Conservation (phyloP, 2,329 filamentous ascomycete species). For the Dactylellina haptotyla region DNA sequence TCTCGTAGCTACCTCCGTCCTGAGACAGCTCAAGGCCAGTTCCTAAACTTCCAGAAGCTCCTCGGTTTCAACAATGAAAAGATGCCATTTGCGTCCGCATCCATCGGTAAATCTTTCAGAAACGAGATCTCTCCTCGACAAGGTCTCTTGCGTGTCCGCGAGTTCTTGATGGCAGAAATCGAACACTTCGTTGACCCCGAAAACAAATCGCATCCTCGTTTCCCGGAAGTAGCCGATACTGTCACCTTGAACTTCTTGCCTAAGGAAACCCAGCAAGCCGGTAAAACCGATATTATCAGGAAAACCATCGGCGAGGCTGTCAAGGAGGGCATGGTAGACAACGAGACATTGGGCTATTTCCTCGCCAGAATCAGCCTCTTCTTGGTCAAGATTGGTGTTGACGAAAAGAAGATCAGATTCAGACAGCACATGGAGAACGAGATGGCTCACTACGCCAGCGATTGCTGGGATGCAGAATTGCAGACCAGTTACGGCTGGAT, state of each 20-base stretch:
- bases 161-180: constrained; percentile 99
- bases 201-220: constrained; percentile 91
- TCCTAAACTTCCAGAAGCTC: constrained; percentile 95
- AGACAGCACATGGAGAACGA: constrained; percentile 94
- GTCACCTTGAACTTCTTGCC: constrained; percentile 85
- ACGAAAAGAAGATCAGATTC: constrained; percentile 89
- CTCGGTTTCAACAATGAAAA: constrained; percentile 93
- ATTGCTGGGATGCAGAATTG: constrained; percentile 98
- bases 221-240: constrained; percentile 79
- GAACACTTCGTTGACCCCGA: constrained; percentile 97
- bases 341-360: constrained; percentile 98
- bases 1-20: constrained; percentile 76
- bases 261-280: constrained; percentile 83
- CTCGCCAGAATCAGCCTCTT: constrained; percentile 92
- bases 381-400: constrained; percentile 86
- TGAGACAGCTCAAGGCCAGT: constrained; percentile 97
- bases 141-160: constrained; percentile 90
- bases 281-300: constrained; percentile 78
- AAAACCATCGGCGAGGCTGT: constrained; percentile 89
- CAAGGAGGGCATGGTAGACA: constrained; percentile 83
- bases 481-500: constrained; percentile 95
- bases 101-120: constrained; percentile 96
- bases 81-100: constrained; percentile 97
- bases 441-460: constrained; percentile 92
- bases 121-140: constrained; percentile 96